Base-by-base conservation (phyloP, 1,284 basidiomycete genomes). In the Microbotryomycetes sp. region DNA sequence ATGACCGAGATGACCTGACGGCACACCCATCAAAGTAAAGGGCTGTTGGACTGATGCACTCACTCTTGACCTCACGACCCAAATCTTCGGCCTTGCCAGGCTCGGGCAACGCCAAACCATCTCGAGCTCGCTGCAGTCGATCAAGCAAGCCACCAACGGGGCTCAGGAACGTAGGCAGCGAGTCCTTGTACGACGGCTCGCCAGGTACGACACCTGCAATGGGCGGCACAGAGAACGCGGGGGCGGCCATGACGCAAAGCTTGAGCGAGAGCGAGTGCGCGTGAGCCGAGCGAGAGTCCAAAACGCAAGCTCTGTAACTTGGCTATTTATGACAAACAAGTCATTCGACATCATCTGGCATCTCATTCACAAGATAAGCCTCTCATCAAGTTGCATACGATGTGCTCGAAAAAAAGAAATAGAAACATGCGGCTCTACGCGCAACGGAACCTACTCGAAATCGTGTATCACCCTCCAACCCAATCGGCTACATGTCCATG, bases 41-140 rank as follows among this genome's bases (percentile, higher is more conserved):
- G 29, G 26, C 12, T 42, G 36, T 42, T 19, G 9, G 36, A 12
- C 36, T 42, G 36, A 42, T 42, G 36, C 36, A 67, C 73, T 49
- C 51, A 70, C 70, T 65, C 55, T 72, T 71, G 50, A 66, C 61
- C 79, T 96, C 92, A 77, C 89, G 89, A 71, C 88, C 86, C 68
- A 96, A 80, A 75, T 87, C 88, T 82, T 97, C 92, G 31, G 87
- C 85, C 29, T 88, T 86, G 63, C 92, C 92, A 26, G 92, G 92
- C 77, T 89, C 88, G 57, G 88, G 83, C 59, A 96, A 80, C 53
- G 86, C 88, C 69, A 92, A 81, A 22, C 57, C 46, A 49, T 69
- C 61, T 31, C 68, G 56, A 14, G 65, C 60, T 1, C 36, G 46
- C 14, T 62, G 54, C 53, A 67, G 45, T 15, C 32, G 36, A 55